Evolutionary conservation across 805 yeast species (phyloP).

Genomic region (Wickerhamiella hasegawae): DNA sequence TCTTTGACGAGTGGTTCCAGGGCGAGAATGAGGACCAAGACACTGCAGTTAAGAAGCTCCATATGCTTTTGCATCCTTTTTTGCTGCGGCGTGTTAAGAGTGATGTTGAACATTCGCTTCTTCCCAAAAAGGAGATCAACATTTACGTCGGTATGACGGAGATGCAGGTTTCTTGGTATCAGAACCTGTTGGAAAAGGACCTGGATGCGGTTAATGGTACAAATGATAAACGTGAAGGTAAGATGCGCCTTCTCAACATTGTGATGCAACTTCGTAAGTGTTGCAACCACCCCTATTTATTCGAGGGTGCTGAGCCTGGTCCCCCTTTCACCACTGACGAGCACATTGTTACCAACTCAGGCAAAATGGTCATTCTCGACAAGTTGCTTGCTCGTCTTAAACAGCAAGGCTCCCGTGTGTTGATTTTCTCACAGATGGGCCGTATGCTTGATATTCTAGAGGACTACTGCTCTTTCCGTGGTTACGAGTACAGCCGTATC

Average conservation of each 20-base stretch:
- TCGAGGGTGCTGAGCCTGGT: conserved; percentile 99
- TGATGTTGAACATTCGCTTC: conserved; percentile 79
- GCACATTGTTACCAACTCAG: conserved; percentile 73
- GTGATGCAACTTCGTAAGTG: conserved; percentile 96
- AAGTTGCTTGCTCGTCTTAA: conserved; percentile 60
- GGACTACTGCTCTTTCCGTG: conserved; percentile 77
- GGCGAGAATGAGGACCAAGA: conserved; percentile 25
- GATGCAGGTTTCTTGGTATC: conserved; percentile 89
- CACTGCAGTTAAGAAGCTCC: conserved; percentile 73
- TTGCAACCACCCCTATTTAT: conserved; percentile 91
- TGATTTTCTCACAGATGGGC: conserved; percentile 88
- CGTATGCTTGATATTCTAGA: conserved; percentile 78
- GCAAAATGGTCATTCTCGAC: conserved; percentile 81
- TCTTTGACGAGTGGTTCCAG: conserved; percentile 79
- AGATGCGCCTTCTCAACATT: conserved; percentile 75
- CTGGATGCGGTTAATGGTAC: conserved; percentile 88
- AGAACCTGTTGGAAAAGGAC: conserved; percentile 71
- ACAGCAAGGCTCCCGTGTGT: conserved; percentile 71
- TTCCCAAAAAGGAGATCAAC: conserved; percentile 82
- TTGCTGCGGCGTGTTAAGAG: conserved; percentile 76
- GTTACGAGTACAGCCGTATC: conserved; percentile 75
- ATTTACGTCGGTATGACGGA: conserved; percentile 92
- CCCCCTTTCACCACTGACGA: conserved; percentile 95
- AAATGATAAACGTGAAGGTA: conserved; percentile 62
- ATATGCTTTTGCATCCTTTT: conserved; percentile 75